Percentiles rank a stretch among this genome's conserved stretches.
phyloP scores from a whole-genome alignment of 495 filamentous ascomycete species.

The Aspergillus leporis region DNA sequence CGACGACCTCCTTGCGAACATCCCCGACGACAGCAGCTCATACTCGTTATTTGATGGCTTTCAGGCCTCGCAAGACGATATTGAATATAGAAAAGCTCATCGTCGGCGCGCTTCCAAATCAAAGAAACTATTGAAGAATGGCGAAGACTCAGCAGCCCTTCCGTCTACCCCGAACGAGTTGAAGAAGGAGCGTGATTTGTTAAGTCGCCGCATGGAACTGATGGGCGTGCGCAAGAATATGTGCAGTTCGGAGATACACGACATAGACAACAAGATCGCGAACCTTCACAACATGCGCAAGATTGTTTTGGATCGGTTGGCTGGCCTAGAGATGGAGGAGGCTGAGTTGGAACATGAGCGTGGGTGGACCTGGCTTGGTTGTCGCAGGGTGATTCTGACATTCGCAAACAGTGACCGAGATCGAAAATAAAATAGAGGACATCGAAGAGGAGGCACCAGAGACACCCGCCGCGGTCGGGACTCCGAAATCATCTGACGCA shows the following conservation, averaged over 20 bases:
- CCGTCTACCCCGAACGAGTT: conserved; percentile 67
- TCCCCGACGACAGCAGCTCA: conserved; percentile 78
- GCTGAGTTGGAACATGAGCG: conserved; percentile 84
- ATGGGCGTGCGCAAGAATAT: conserved; percentile 93
- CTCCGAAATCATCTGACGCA: conserved; percentile 55
- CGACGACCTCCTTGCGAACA: conserved; percentile 83
- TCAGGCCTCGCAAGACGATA: conserved; percentile 73
- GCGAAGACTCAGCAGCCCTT: conserved; percentile 48
- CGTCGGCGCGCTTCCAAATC: conserved; percentile 68
- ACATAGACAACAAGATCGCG: conserved; percentile 95
- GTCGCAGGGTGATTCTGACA: background rate
- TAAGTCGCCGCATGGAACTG: conserved; percentile 86
- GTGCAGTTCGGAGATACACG: conserved; percentile 92
- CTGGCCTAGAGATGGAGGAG: conserved; percentile 89
- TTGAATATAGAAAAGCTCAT: conserved; percentile 63
- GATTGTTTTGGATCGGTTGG: conserved; percentile 88
- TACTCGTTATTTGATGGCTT: conserved; percentile 98
- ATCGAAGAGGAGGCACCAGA: conserved; percentile 75
- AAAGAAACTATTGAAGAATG: conserved; percentile 70
- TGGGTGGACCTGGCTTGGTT: conserved; percentile 41
- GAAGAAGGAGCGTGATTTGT: conserved; percentile 71
- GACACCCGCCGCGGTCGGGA: conserved; percentile 28
- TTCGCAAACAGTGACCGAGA: conserved; percentile 62
- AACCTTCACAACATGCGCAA: conserved; percentile 92
- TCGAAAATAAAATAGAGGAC: conserved; percentile 85